Evolutionary conservation across 192 early-diverging fungal genomes (phyloP), one percentile per base, ranked within the genome.

Genomic region (Linnemannia elongata): DNA sequence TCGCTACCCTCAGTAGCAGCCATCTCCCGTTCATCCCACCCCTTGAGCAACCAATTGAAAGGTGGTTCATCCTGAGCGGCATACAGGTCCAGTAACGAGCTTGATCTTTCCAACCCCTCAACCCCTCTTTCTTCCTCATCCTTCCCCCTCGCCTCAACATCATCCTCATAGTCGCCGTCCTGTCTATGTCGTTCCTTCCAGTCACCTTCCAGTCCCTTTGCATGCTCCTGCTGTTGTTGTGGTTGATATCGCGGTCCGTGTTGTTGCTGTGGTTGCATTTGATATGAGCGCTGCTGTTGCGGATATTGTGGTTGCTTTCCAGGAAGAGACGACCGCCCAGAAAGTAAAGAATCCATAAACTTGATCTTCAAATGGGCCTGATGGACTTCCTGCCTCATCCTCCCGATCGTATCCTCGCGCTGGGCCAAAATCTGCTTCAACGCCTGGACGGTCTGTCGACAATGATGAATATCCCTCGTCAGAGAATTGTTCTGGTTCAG

Each of bases 371-470:
- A 30, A 38, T 69, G 75, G 4, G 77, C 68, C n/a, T 75, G 72
- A 2, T 52, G 57, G 55, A 22, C 74, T 47, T 84, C 82, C 35
- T 79, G 41, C 22, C 69, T 35, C 77, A 84, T 78, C 20, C 63
- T 38, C 6, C 69, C 66, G 41, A 84, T 84, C 44, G 63, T 57
- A 7, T 84, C 77, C 44, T 84, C 82, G 35, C 69, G 74, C 20
- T 84, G 82, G 6, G 72, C 45, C 9, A 84, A 24, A 30, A 84
- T 84, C 35, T 71, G 30, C 17, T 75, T 78, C 15, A 84, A 41
- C 7, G 82, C 82, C 8, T 70, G 68, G 36, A 84, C 73, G 0
- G 82, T 84, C 27, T 84, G 49, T n/a, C 82, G 82, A 45, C 82
- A 79, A 20, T 84, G 68, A 1, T 79, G 77, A n/a, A 88, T 66